These are phyloP conservation scores for Ophiosphaerella narmari DNA, from an alignment of 2,329 filamentous ascomycete species.

Conservation along the genomic window DNA sequence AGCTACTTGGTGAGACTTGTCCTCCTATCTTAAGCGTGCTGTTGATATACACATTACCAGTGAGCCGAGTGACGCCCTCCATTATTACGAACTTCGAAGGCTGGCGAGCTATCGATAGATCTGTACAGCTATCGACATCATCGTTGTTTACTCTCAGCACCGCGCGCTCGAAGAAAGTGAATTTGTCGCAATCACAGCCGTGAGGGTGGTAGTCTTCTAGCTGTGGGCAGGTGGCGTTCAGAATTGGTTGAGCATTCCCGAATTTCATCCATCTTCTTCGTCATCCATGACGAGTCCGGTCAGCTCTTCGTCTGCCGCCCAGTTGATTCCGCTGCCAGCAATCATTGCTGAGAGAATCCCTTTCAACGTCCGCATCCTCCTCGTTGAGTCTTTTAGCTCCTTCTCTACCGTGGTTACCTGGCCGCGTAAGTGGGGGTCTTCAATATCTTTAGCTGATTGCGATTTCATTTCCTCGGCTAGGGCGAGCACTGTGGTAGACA, in stretches of 20 bases:
- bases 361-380: conserved; percentile 76
- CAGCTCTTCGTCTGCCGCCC: conserved; percentile 71
- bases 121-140: no score
- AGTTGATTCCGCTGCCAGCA: conserved; percentile 81
- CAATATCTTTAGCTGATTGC: conserved; percentile 59
- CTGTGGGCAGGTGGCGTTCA: no score
- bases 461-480: conserved; percentile 63
- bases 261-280: conserved; percentile 44
- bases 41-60: no score
- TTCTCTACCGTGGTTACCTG: conserved; percentile 64
- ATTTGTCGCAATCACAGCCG: not conserved
- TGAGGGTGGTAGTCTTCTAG: no score
- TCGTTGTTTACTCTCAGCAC: no score
- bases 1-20: no score
- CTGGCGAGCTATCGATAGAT: no score
- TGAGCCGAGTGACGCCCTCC: no score
- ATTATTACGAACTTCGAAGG: no score
- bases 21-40: no score
- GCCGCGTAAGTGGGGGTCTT: conserved; percentile 57
- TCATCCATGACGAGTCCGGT: conserved; percentile 75
- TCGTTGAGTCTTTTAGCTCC: conserved; percentile 65
- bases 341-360: conserved; percentile 78
- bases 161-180: no score
- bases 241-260: not conserved
- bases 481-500: conserved; percentile 66